Evolutionary conservation across 768 basidiomycete genomes (phyloP), one percentile per base, ranked within the genome.

Genomic region (Calocybe cyanea): DNA sequence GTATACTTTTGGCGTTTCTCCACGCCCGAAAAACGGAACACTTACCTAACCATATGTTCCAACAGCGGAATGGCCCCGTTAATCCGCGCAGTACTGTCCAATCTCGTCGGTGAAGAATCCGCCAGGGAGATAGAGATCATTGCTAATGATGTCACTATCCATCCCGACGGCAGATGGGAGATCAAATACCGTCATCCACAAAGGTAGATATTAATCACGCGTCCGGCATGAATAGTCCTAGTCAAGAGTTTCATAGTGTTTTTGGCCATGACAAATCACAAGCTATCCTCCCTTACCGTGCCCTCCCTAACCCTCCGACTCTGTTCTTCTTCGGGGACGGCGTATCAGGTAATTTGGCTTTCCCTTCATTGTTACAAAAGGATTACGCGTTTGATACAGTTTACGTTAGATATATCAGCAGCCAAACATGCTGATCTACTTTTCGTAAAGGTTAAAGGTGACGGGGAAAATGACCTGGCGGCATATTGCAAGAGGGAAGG

Each of bases 321-420:
- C 71, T 95, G 8, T 95, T 99, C 68, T 99, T 96, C 79, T 94
- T 96, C 52, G 96, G 96, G 0, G 96, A 99, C 62, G 96, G 96
- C 25, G 96, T 96, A 40, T 93, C 91, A 45, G 92, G 92, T 89
- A 6, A 5, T 6, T n/a, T 18, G 5, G 34, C 34, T 18, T 7
- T 18, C 34, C 14, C n/a, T n/a, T 14, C 7, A n/a, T 14, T n/a
- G 5, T n/a, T 7, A 5, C 25, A 28, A 11, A 28, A 5, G 25
- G 25, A 28, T 28, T 11, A 28, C 25, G 11, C 11, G 6, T 6
- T n/a, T 35, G 13, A n/a, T 17, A 23, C 20, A 19, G 38, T 5
- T 42, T 5, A 21, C 8, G 48, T 38, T 61, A 90, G 93, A 96
- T 63, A 78, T 96, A 65, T 93, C 90, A 7, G 95, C 96, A 2